Evolutionary conservation across 768 basidiomycete species (phyloP), one percentile per base, ranked within the genome.

Genomic region (Boletus tomentosulus): DNA sequence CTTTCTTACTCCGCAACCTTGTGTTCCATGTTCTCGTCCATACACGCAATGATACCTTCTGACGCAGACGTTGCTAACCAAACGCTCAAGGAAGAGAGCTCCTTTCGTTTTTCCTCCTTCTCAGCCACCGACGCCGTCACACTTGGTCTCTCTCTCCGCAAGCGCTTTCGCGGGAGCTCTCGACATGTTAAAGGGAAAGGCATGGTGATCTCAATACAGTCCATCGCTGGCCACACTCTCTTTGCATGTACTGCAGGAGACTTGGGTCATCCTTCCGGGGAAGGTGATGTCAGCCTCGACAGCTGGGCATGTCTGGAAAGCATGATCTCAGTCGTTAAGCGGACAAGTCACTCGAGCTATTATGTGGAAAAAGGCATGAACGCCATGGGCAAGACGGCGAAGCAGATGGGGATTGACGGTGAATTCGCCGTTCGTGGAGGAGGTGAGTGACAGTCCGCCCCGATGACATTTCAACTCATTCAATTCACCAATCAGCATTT

Each of bases 281-380:
- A 84, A 37, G 84, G 85, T 13, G 89, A 90, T 69, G 85, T 90
- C 57, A 87, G 85, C 59, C 66, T 90, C 62, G 89, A 92, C 64
- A 87, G 86, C 59, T 92, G 90, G 90, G 69, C 80, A 30, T 82
- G 80, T 62, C 63, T 92, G 42, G 87, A 92, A 70, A 83, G 85
- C 39, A 91, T 92, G 86, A 75, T 91, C 58, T 81, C 80, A 38
- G 85, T 90, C 25, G 89, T 90, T 44, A 81, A 78, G 60, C 77
- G 88, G 55, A 92, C 89, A 16, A 89, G 90, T 2, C 90, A 92
- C 66, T 89, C 88, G 8, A 89, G 85, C 59, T 92, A 77, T 68
- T 92, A 92, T 67, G 87, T 92, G 9, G 89, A 92, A 65, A 91
- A 90, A 65, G 87, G 88, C 6, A 89, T 89, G 83, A 82, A 80